Percentiles rank a stretch among this genome's conserved stretches.
phyloP scores from a whole-genome alignment of 768 basidiomycete species.

The Leccinum obscurum region DNA sequence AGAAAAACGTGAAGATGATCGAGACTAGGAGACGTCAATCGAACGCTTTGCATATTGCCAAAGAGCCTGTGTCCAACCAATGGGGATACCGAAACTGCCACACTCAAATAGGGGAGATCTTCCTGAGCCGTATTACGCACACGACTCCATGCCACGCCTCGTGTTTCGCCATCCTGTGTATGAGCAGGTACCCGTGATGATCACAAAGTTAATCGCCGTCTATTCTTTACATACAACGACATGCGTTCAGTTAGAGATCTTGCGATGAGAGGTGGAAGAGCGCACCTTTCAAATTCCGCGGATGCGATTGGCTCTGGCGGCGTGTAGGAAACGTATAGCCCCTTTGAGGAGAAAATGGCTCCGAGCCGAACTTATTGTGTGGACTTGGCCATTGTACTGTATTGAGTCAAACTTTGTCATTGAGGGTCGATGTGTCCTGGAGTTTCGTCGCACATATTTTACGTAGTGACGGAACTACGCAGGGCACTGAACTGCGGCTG shows the following conservation, averaged over 20 bases:
- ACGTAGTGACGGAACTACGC: background rate
- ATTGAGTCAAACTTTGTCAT: background rate
- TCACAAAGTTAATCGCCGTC: slow-evolving; percentile 12
- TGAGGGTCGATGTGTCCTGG: background rate
- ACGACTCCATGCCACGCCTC: slow-evolving; percentile 6
- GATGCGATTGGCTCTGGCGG: background rate
- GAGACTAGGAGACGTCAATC: background rate
- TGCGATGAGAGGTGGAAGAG: background rate
- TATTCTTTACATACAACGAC: slow-evolving; percentile 2
- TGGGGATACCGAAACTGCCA: slow-evolving; percentile 2
- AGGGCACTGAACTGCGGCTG: background rate
- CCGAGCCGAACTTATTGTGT: background rate
- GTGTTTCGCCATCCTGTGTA: slow-evolving; percentile 13
- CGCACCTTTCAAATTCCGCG: background rate
- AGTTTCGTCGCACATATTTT: background rate
- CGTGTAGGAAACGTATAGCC: background rate
- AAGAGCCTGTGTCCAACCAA: background rate
- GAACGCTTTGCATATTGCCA: background rate
- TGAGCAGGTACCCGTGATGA: background rate
- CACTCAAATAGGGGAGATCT: background rate
- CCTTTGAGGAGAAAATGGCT: background rate
- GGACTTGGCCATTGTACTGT: background rate
- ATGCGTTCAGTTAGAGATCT: background rate
- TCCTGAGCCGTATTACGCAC: background rate
- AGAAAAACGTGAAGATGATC: background rate